Base-by-base conservation (phyloP, 176 grass and related monocot species). In the Carex scoparia region DNA sequence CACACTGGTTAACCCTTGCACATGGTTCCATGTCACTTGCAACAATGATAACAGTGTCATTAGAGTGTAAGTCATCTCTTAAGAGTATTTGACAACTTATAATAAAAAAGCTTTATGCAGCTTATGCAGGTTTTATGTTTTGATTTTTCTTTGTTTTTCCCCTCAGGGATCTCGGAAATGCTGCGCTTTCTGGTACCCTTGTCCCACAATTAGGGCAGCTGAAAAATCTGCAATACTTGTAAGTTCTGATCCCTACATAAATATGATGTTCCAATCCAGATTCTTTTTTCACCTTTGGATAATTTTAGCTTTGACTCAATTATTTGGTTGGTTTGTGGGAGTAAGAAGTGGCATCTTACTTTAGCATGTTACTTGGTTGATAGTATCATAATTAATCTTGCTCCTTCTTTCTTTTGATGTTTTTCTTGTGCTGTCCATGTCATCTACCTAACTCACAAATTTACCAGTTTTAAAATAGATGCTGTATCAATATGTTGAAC, bases 1-100 rank as follows among this genome's bases (percentile, higher is more conserved):
- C 48, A 97, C 94, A 78, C 81, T 97, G 79, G 94, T 97, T 65
- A 97, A 97, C 85, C 94, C 94, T 1, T 97, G 94, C 84, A 94
- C 94, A 84, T 97, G 94, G 92, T 97, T 97, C 87, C 94, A 94
- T 84, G 94, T 97, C 56, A 97, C 94, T 51, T 97, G 94, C 82
- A 97, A 97, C 16, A 97, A 92, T n/a, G 94, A 97, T 83, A 97
- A 97, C 87, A 97, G 92, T 68, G 94, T 97, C 84, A 97, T 97
- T 81, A 92, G 94, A 94, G 94, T 97, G 94, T 97, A 94, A 57
- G 94, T 74, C 35, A 79, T 82, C 76, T 91, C 46, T 72, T 68
- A 23, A 80, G 9, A 86, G 64, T 80, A 31, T 69, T 74, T 79
- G 49, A 59, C 15, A 80, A 58, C 8, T 38, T 57, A n/a, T 32